Evolutionary conservation across 306 rosid species (phyloP), one percentile per base, ranked within the genome.

Genomic region (Elaeagnus macrophylla): DNA sequence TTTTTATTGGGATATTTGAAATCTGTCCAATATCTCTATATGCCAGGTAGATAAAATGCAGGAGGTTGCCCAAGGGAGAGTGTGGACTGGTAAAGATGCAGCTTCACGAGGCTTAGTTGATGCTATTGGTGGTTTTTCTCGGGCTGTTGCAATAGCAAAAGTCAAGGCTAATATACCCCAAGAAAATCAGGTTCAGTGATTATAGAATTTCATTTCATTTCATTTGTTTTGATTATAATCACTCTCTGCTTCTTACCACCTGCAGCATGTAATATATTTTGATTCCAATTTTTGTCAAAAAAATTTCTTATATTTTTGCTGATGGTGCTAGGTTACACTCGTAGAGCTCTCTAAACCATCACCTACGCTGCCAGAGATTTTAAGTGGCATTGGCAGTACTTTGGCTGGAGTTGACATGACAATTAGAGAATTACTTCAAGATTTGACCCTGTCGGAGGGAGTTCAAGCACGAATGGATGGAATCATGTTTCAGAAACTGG

Each of bases 391-490:
- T 41, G 97, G 94, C 53, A 73, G 53, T 65, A 77, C 84, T 39
- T 42, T 86, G 1, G 76, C 71, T 14, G 94, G 88, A 56, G 94
- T 78, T 9, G 94, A 90, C 57, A 59, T 39, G 60, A 81, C 94
- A 6, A 6, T 86, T 51, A 90, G 78, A 61, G 82, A 71, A 19
- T 55, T 86, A 44, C 11, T 78, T 44, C 78, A 76, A 51, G 86
- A 78, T 53, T 61, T 77, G 65, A 65, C 86, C 14, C 66, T 81
- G 59, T 72, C 84, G 1, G 83, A 74, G 7, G 95, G 86, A 48
- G 91, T 90, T 69, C 97, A 90, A 70, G 95, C 94, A 40, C 77
- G 94, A 48, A 81, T 86, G 86, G 97, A 90, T 5, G 97, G 97
- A 50, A 83, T 90, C 71, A 54, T 90, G 82, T 81, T 86, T 68